phyloP scores from a whole-genome alignment of 2,329 filamentous ascomycete species.

The Dactylellina sp. region DNA sequence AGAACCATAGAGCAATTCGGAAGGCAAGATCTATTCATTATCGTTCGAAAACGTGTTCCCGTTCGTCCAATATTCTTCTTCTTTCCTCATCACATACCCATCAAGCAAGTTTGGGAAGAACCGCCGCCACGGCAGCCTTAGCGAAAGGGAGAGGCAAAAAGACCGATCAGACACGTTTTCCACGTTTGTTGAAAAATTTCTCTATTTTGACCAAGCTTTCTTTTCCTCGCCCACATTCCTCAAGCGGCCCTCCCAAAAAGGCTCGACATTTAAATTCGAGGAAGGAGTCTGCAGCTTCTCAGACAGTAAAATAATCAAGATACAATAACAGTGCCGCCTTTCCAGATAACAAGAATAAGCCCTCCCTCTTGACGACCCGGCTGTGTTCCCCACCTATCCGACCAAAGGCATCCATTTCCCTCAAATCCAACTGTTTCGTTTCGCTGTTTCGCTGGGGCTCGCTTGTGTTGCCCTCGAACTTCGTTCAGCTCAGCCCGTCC shows the following conservation, averaged over 20 bases:
- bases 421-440: neutral
- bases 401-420: neutral
- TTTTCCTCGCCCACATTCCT: slow-evolving; percentile 54
- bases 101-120: slow-evolving; percentile 19
- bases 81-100: slow-evolving; percentile 1
- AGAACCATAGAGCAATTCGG: slow-evolving; percentile 35
- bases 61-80: slow-evolving; percentile 28
- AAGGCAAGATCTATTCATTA: slow-evolving; percentile 14
- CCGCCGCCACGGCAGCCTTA: slow-evolving; percentile 56
- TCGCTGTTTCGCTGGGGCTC: no score
- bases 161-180: slow-evolving; percentile 57
- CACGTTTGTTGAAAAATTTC: slow-evolving; percentile 40
- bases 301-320: neutral
- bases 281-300: slow-evolving; percentile 13
- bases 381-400: neutral
- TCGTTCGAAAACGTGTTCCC: slow-evolving; percentile 5
- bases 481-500: neutral
- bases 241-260: slow-evolving; percentile 51
- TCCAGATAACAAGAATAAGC: neutral
- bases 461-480: neutral
- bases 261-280: slow-evolving; percentile 15
- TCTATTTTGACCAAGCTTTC: slow-evolving; percentile 52
- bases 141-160: slow-evolving; percentile 50
- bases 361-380: no score
- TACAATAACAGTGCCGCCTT: neutral